Evolutionary conservation across 2,329 filamentous ascomycete genomes (phyloP).

Genomic region (Mariannaea sp.): DNA sequence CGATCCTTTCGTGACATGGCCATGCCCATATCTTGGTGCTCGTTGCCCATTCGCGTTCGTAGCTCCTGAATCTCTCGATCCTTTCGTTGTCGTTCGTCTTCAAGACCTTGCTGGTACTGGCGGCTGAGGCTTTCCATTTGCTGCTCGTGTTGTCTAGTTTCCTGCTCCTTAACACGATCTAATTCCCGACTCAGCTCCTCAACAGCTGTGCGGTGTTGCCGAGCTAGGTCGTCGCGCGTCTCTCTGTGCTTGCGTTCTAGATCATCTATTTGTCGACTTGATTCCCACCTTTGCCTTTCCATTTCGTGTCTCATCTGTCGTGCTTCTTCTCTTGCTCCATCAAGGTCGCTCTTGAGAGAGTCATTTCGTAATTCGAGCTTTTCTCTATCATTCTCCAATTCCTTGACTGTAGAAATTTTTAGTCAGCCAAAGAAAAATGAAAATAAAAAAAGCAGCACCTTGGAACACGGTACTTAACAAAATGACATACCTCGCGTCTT

Average conservation of each 20-base stretch:
- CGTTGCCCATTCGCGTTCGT: slow-evolving; percentile 55
- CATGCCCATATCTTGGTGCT: slow-evolving; percentile 56
- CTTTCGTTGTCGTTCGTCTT: slow-evolving; percentile 64
- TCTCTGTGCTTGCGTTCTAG: slow-evolving; percentile 48
- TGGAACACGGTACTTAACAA: neutral
- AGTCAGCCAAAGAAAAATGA: slow-evolving; percentile 2
- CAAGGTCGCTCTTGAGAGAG: slow-evolving; percentile 67
- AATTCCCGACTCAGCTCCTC: slow-evolving; percentile 53
- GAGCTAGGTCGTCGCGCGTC: slow-evolving; percentile 41
- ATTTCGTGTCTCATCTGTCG: slow-evolving; percentile 44
- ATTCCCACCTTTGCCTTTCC: slow-evolving; percentile 46
- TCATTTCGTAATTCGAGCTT: slow-evolving; percentile 54
- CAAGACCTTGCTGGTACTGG: slow-evolving; percentile 66
- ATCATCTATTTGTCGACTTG: slow-evolving; percentile 58
- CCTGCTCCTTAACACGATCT: slow-evolving; percentile 47
- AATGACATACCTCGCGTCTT: slow-evolving; percentile 71
- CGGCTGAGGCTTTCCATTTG: slow-evolving; percentile 69
- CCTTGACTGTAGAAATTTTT: slow-evolving; percentile 47
- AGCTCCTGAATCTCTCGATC: slow-evolving; percentile 70
- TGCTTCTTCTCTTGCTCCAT: slow-evolving; percentile 44
- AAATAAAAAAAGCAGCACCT: no score
- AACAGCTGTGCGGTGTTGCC: slow-evolving; percentile 42
- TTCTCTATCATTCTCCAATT: slow-evolving; percentile 55
- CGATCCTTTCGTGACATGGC: slow-evolving; percentile 58
- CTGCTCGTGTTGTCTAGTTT: slow-evolving; percentile 66